Evolutionary conservation across 305 asterid genomes (phyloP), one percentile per base, ranked within the genome.

Genomic region (Ajuga reptans): DNA sequence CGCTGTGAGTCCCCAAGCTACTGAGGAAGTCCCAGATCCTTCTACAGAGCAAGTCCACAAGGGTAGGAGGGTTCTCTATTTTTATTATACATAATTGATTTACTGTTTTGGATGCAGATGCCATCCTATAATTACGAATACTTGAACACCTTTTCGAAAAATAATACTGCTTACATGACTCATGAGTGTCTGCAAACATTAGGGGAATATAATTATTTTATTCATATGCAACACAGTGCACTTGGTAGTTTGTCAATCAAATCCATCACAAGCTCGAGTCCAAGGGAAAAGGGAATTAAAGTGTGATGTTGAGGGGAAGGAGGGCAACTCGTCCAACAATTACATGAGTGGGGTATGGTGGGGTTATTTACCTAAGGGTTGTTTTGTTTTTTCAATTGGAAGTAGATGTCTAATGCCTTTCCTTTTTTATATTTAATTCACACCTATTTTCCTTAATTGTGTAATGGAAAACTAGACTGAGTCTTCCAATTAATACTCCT

Each of bases 1-100:
- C 50, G 67, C 71, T 76, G 66, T 77, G 47, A 75, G 69, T 72
- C 49, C 82, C 72, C 82, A 77, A 46, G 66, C 71, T 73, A 42
- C 74, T 46, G 77, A 69, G 50, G 80, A 72, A 70, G 61, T 67
- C 51, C 55, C 68, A 27, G 73, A 69, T 84, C 64, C 68, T 76
- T 72, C 82, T 61, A 66, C 69, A 1, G 76, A 57, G 47, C 79
- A 72, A 75, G 62, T 55, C 55, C 64, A 72, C 11, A 76, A 74
- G 33, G 81, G 83, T 79, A 77, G 17, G 78, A n/a, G 27, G 1
- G 65, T 65, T 66, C 18, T 69, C 58, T 57, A 21, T 16, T 6
- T 14, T 37, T 21, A 15, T 16, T 34, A 10, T 5, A 59, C n/a
- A 47, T 50, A 29, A 76, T 57, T 72, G 37, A 75, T 72, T 55